These are phyloP conservation scores for Fonsecaea nubica DNA, from an alignment of 2,329 filamentous ascomycete species.

Conservation along the genomic window DNA sequence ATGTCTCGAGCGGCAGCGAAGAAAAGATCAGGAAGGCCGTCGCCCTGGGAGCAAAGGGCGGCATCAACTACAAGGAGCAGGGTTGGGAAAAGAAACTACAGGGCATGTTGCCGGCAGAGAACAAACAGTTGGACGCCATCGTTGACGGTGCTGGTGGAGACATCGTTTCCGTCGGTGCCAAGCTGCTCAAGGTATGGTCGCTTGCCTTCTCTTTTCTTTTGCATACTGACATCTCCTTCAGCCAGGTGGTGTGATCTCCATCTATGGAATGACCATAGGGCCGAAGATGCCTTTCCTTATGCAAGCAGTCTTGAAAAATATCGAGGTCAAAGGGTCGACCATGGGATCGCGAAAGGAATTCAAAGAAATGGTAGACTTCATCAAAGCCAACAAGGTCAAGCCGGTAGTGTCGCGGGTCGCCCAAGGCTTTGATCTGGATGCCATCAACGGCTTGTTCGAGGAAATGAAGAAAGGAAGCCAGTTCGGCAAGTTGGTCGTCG, in stretches of 20 bases:
- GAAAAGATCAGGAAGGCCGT: conserved; percentile 76
- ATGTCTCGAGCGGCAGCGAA: conserved; percentile 75
- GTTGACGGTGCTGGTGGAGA: conserved; percentile 91
- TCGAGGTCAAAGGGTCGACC: conserved; percentile 83
- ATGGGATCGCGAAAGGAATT: conserved; percentile 94
- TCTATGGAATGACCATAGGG: conserved; percentile 88
- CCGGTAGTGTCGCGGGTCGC: conserved; percentile 79
- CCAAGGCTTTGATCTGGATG: conserved; percentile 74
- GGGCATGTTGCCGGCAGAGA: conserved; percentile 63
- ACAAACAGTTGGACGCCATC: conserved; percentile 77
- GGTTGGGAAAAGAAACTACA: conserved; percentile 81
- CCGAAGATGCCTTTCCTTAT: conserved; percentile 89
- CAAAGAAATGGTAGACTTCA: conserved; percentile 85
- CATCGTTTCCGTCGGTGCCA: conserved; percentile 71
- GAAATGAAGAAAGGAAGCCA: conserved; percentile 86
- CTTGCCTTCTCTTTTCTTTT: not conserved
- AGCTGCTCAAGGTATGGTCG: conserved; percentile 68
- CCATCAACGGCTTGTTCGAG: conserved; percentile 81
- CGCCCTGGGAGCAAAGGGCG: conserved; percentile 76
- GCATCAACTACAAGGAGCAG: conserved; percentile 79
- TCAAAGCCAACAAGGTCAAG: conserved; percentile 72
- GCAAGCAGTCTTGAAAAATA: conserved; percentile 81
- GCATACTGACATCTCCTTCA: conserved; percentile 39
- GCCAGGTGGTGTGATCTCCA: conserved; percentile 79
- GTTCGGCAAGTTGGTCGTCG: conserved; percentile 91